phyloP scores from a whole-genome alignment of 805 yeast genomes.

The Monosporozyma servazzii region DNA sequence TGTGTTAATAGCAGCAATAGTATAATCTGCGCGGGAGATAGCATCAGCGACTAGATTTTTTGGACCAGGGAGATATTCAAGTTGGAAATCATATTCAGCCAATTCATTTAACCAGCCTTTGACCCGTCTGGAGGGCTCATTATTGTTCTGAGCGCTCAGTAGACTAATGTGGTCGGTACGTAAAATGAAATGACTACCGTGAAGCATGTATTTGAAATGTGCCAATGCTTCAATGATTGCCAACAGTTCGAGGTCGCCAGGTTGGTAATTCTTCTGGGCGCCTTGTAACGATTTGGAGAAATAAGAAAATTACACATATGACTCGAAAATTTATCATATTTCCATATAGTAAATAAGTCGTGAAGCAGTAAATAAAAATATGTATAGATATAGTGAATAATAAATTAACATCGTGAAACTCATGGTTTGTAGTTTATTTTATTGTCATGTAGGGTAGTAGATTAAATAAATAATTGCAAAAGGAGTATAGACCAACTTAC shows the following conservation, averaged over 20 bases:
- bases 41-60: slow-evolving; percentile 13
- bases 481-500: no score
- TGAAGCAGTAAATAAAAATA: no score
- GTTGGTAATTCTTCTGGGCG: slow-evolving; percentile 26
- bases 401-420: no score
- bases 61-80: slow-evolving; percentile 7
- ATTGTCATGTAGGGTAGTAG: no score
- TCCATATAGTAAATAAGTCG: no score
- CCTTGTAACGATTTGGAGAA: neutral
- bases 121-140: slow-evolving; percentile 8
- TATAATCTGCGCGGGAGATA: slow-evolving; percentile 5
- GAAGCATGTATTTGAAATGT: slow-evolving; percentile 8
- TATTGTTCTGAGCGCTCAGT: slow-evolving; percentile 5
- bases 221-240: slow-evolving; percentile 9
- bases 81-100: slow-evolving; percentile 8
- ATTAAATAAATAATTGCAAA: no score
- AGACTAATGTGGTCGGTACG: slow-evolving; percentile 9
- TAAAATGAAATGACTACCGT: slow-evolving; percentile 4
- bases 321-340: no score
- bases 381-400: no score
- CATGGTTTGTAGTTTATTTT: no score
- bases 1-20: neutral
- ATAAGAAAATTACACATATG: no score
- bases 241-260: slow-evolving; percentile 11
- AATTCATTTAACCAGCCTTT: slow-evolving; percentile 7